Evolutionary conservation across 352 stramenopile species (phyloP).

Genomic region (Thalassiosira ordinaria): DNA sequence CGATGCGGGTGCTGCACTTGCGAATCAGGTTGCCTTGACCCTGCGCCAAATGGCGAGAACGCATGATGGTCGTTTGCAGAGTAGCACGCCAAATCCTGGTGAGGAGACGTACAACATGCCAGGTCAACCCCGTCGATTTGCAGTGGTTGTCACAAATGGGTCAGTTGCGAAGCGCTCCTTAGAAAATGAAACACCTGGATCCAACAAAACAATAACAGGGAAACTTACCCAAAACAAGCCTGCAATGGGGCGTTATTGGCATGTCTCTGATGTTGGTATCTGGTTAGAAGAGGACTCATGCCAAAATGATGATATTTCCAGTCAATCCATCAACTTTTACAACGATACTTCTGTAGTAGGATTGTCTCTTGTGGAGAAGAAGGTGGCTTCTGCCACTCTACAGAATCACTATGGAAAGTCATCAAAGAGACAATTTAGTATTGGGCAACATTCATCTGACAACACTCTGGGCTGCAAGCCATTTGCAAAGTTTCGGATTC

Average conservation of each 20-base stretch:
- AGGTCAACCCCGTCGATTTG: constrained; percentile 37
- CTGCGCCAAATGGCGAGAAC: constrained; percentile 49
- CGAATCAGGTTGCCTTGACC: constrained; percentile 51
- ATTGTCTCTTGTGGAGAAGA: constrained; percentile 33
- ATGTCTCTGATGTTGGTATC: constrained; percentile 49
- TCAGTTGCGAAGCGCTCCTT: constrained; percentile 42
- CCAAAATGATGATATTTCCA: background rate
- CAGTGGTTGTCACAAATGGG: constrained; percentile 61
- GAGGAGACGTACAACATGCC: background rate
- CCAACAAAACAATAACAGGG: background rate
- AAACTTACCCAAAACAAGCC: constrained; percentile 31
- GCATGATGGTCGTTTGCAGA: constrained; percentile 30
- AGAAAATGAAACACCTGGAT: constrained; percentile 3
- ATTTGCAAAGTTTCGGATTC: constrained; percentile 34
- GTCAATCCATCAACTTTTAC: constrained; percentile 26
- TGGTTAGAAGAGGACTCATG: constrained; percentile 50
- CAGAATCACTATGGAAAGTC: constrained; percentile 60
- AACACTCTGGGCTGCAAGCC: no score
- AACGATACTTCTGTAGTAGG: constrained; percentile 29
- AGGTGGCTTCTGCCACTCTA: constrained; percentile 39
- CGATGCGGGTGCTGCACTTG: constrained; percentile 27
- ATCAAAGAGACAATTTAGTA: constrained; percentile 4
- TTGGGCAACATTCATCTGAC: background rate
- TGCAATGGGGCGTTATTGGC: constrained; percentile 63
- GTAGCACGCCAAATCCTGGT: background rate